These are phyloP conservation scores for Kalmusia sp. DNA, from an alignment of 2,329 filamentous ascomycete genomes.

Conservation along the genomic window DNA sequence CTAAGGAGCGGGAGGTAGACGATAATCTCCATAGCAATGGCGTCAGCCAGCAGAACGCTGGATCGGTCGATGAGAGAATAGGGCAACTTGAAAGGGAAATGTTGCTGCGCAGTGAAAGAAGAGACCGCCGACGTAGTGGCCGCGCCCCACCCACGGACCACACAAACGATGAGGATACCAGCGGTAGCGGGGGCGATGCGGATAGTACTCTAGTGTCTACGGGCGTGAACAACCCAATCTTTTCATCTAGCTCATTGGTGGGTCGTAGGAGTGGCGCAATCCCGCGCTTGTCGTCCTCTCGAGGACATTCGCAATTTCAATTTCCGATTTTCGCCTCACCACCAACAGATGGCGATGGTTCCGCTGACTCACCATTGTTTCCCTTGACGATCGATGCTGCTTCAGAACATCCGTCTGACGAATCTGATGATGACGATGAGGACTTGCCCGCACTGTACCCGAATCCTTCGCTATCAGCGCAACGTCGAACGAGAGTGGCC, in stretches of 20 bases:
- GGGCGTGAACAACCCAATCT: slow-evolving; percentile 28
- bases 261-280: slow-evolving; percentile 26
- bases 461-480: slow-evolving; percentile 31
- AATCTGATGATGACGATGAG: slow-evolving; percentile 32
- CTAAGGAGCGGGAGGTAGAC: slow-evolving; percentile 61
- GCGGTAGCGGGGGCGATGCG: slow-evolving; percentile 54
- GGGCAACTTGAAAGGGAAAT: slow-evolving; percentile 62
- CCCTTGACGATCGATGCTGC: slow-evolving; percentile 21
- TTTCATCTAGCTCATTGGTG: slow-evolving; percentile 23
- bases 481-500: slow-evolving; percentile 25
- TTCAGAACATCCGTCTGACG: slow-evolving; percentile 33
- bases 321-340: slow-evolving; percentile 23
- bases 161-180: slow-evolving; percentile 50
- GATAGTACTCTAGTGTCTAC: slow-evolving; percentile 47
- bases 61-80: slow-evolving; percentile 61
- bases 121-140: slow-evolving; percentile 37
- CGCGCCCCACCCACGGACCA: slow-evolving; percentile 32
- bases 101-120: slow-evolving; percentile 51
- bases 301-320: slow-evolving; percentile 19
- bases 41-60: slow-evolving; percentile 45
- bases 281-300: slow-evolving; percentile 20
- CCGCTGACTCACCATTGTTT: slow-evolving; percentile 27
- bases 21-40: slow-evolving; percentile 50
- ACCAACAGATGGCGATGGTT: slow-evolving; percentile 19
- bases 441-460: slow-evolving; percentile 33